Evolutionary conservation across 2,329 filamentous ascomycete species (phyloP).

Genomic region (Penicillium sclerotigenum): DNA sequence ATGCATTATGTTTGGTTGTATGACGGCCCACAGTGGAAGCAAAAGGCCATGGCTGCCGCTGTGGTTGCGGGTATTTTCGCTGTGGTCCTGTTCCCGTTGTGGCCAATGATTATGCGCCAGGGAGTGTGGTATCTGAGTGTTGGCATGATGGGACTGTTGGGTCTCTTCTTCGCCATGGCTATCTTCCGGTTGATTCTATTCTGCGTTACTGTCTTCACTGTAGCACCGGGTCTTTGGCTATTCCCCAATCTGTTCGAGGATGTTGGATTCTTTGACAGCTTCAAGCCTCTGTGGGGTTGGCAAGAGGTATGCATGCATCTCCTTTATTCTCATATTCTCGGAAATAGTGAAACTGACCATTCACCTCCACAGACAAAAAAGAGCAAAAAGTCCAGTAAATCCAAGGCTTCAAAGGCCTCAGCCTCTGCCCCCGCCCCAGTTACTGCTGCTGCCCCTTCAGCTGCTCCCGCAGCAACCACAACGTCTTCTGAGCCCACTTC

Average conservation of each 20-base stretch:
- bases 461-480: conserved; percentile 28
- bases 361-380: conserved; percentile 35
- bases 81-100: conserved; percentile 91
- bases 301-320: conserved; percentile 69
- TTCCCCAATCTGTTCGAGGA: conserved; percentile 98
- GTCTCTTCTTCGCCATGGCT: conserved; percentile 94
- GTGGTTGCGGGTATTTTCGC: conserved; percentile 81
- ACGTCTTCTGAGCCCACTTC: conserved; percentile 37
- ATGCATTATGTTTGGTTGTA: conserved; percentile 97
- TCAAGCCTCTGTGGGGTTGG: conserved; percentile 96
- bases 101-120: conserved; percentile 85
- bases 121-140: conserved; percentile 98
- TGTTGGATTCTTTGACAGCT: conserved; percentile 96
- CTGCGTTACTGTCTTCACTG: conserved; percentile 81
- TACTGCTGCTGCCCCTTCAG: conserved; percentile 3
- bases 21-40: conserved; percentile 89
- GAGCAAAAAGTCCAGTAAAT: conserved; percentile 39
- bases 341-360: not conserved
- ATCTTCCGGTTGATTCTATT: conserved; percentile 96
- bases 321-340: not conserved
- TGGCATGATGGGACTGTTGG: conserved; percentile 84
- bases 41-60: conserved; percentile 83
- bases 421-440: not conserved
- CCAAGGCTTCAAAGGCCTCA: conserved; percentile 2
- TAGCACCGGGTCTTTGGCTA: conserved; percentile 89